A percentile compares a stretch with the other conserved stretches of the same genome.
phyloP scores from a whole-genome alignment of 2,329 filamentous ascomycete genomes.

The Monosporascus sp. region DNA sequence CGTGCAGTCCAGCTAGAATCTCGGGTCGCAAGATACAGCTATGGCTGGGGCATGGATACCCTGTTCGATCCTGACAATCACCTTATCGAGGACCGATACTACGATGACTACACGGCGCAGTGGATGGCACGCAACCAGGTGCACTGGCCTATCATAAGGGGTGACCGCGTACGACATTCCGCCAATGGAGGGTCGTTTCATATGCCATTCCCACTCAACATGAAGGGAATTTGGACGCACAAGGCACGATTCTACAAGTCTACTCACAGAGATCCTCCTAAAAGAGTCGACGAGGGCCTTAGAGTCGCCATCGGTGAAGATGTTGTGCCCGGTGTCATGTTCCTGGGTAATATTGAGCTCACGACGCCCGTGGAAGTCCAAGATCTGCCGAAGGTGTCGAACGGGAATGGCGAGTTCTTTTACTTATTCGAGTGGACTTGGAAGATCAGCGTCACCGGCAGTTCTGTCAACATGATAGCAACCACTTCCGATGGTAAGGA shows the following conservation, averaged over 20 bases:
- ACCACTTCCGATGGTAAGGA: neutral
- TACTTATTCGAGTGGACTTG: neutral
- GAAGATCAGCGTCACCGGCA: neutral
- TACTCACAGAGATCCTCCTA: neutral
- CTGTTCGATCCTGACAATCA: neutral
- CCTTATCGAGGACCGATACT: neutral
- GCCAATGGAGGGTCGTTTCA: neutral
- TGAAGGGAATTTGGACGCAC: neutral
- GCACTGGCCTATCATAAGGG: neutral
- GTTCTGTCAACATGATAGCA: neutral
- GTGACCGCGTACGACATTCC: neutral
- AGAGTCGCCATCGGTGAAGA: neutral
- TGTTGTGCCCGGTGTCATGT: neutral
- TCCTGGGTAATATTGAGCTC: neutral
- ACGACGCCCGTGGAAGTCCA: neutral
- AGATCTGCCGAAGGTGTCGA: neutral
- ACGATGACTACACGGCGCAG: neutral
- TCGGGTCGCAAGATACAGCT: neutral
- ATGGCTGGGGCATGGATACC: neutral
- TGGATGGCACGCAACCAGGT: neutral
- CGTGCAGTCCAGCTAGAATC: neutral
- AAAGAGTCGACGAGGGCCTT: neutral
- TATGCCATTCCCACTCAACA: neutral
- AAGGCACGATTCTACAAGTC: neutral
- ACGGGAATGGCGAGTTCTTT: neutral